A percentile compares a stretch with the other conserved stretches of the same genome.
Evolutionary conservation across 2,329 filamentous ascomycete species (phyloP).

Genomic region (Dactylella cylindrospora): DNA sequence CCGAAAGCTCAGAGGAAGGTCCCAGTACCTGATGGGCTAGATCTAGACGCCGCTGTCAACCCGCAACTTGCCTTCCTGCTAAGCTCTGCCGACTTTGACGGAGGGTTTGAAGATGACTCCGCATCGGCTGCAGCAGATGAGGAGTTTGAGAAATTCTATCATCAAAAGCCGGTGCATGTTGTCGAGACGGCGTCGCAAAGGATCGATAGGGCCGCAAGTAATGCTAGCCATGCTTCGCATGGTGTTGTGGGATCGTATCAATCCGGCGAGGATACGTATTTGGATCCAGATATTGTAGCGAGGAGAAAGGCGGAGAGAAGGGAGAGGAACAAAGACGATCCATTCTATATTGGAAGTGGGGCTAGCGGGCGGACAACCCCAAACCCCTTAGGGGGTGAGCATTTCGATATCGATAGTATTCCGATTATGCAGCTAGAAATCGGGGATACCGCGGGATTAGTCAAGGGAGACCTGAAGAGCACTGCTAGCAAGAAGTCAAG

Average conservation of each 20-base stretch:
- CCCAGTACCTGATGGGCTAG: constrained; percentile 71
- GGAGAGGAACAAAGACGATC: constrained; percentile 86
- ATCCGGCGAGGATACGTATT: constrained; percentile 66
- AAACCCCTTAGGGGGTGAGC: constrained; percentile 56
- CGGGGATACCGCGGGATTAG: constrained; percentile 56
- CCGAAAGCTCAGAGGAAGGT: constrained; percentile 80
- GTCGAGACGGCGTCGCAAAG: constrained; percentile 43
- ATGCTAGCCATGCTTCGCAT: constrained; percentile 9
- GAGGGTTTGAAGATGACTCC: constrained; percentile 54
- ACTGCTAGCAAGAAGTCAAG: constrained; percentile 55
- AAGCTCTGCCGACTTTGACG: constrained; percentile 55
- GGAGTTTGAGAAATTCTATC: constrained; percentile 69
- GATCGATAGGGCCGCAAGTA: constrained; percentile 45
- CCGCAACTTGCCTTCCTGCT: constrained; percentile 69
- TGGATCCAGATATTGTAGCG: constrained; percentile 73
- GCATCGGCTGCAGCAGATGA: constrained; percentile 57
- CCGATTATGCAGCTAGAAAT: constrained; percentile 92
- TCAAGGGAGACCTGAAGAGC: constrained; percentile 46
- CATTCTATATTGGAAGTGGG: constrained; percentile 74
- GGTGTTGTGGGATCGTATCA: constrained; percentile 58
- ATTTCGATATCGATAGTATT: constrained; percentile 89
- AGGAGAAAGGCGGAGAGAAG: constrained; percentile 72
- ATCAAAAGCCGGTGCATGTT: constrained; percentile 53
- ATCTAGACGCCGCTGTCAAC: constrained; percentile 81
- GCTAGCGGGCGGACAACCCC: constrained; percentile 46